phyloP scores from a whole-genome alignment of 768 basidiomycete genomes.

The Lactifluus echinatus region DNA sequence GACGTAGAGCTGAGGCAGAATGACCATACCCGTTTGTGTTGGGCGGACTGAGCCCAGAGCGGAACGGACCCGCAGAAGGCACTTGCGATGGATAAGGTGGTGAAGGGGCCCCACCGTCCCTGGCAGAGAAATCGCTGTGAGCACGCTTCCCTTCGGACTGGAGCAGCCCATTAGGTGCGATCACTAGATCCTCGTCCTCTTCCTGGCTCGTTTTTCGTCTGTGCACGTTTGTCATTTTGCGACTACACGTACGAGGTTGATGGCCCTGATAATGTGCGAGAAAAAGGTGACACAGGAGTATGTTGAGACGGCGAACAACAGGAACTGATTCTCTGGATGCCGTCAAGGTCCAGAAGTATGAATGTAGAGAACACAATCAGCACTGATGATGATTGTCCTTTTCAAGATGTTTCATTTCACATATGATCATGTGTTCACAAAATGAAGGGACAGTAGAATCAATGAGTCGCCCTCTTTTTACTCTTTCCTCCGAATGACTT shows the following conservation, averaged over 20 bases:
- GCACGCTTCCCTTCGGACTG: conserved; percentile 1
- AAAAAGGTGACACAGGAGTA: no score
- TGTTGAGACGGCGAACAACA: no score
- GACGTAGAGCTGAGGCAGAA: conserved; percentile 25
- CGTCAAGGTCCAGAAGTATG: no score
- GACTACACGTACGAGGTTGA: neutral
- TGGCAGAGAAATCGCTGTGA: conserved; percentile 6
- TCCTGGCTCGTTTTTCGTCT: conserved; percentile 32
- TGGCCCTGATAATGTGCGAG: neutral
- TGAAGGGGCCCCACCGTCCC: conserved; percentile 13
- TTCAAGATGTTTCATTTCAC: no score
- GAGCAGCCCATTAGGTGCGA: conserved; percentile 14
- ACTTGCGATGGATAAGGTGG: no score
- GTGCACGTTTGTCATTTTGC: conserved; percentile 24
- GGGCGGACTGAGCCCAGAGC: conserved; percentile 32
- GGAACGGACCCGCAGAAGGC: conserved; percentile 20
- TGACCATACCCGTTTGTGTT: conserved; percentile 27
- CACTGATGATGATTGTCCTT: no score
- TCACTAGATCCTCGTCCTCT: conserved; percentile 26
- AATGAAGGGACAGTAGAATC: no score
- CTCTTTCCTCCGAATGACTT: conserved; percentile 54
- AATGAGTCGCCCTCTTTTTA: conserved; percentile 19
- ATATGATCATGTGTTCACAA: no score
- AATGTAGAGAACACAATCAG: no score
- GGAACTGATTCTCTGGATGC: no score